Conservation (phyloP, 2,329 filamentous ascomycete genomes). For the Ascosphaera pollenicola region DNA sequence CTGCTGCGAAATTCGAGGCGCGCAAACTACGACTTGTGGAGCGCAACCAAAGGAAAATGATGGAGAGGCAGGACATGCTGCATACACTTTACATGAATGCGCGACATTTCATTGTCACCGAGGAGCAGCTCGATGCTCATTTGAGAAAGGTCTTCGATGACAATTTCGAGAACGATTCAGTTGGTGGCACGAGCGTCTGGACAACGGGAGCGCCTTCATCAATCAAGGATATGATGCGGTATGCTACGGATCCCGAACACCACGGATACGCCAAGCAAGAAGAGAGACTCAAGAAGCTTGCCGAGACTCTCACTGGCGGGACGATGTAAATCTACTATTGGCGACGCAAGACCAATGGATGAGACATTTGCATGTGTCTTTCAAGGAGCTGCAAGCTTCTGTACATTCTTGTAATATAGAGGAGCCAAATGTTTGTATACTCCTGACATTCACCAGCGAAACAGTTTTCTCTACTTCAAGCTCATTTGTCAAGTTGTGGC, state of each 20-base stretch:
- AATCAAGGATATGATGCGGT: constrained; percentile 12
- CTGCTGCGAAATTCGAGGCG: constrained; percentile 31
- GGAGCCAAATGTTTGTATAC: no score
- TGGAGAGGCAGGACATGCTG: constrained; percentile 45
- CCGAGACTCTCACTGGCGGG: constrained; percentile 44
- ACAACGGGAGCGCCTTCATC: constrained; percentile 24
- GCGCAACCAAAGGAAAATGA: constrained; percentile 29
- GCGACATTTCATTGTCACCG: constrained; percentile 63
- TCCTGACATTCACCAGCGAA: no score
- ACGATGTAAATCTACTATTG: constrained; percentile 17
- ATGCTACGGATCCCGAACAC: constrained; percentile 12
- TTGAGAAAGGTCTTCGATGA: constrained; percentile 60
- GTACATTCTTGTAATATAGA: no score
- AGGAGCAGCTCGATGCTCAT: constrained; percentile 49
- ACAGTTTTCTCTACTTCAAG: no score
- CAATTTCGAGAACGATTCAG: constrained; percentile 20
- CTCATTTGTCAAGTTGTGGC: no score
- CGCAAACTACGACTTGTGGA: constrained; percentile 18
- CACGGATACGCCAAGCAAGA: constrained; percentile 24
- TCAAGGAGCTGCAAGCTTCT: no score
- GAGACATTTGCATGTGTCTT: no score
- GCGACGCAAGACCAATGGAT: no score
- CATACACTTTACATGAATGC: constrained; percentile 84
- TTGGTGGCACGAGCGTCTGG: constrained; percentile 28
- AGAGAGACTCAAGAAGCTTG: constrained; percentile 39